Base-by-base conservation (phyloP, 2,329 filamentous ascomycete species). In the Trichoderma sp. region DNA sequence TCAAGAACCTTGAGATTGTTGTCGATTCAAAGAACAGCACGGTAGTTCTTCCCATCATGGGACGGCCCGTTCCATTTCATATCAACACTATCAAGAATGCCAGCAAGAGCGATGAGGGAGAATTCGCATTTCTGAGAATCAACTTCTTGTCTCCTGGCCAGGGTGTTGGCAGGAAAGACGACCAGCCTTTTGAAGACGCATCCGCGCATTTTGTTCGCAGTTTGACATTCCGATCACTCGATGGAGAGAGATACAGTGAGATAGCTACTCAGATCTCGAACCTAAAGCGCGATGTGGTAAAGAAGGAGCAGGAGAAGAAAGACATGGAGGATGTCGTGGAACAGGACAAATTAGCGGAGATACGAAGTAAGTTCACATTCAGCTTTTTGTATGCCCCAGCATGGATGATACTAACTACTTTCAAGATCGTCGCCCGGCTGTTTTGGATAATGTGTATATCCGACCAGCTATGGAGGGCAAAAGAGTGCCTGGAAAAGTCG, bases 291-390 rank as follows among this genome's bases (percentile, higher is more conserved):
- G 93, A 95, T 74, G 90, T 92, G 5, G 88, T 93, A 52, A 94
- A 97, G 80, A 92, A 93, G 75, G 96, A 99, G 80, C 94, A 97
- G 76, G 95, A 97, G 81, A 97, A 98, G 88, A 99, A 99, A 83
- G 95, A 99, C 75, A 91, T 99, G 91, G 96, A 99, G 78, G 96
- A 99, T 80, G 96, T 99, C 26, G 94, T 99, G 6, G 96, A 98
- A 81, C 96, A 99, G 80, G 96, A 99, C 79, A 99, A 99, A 83
- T 88, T 99, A 64, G 85, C 96, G 73, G 94, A 97, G 77, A 94
- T 98, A 74, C 87, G 96, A 84, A 97, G 92, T 93, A 84, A 83
- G 89, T 72, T 24, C 2, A 24, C 5, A 5, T 32, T 18, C 26
- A 54, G 18, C n/a, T 54, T 6, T 21, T 26, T 18, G 30, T 28